Conservation (phyloP, 306 rosid genomes). For the Hylodesmum podocarpum region DNA sequence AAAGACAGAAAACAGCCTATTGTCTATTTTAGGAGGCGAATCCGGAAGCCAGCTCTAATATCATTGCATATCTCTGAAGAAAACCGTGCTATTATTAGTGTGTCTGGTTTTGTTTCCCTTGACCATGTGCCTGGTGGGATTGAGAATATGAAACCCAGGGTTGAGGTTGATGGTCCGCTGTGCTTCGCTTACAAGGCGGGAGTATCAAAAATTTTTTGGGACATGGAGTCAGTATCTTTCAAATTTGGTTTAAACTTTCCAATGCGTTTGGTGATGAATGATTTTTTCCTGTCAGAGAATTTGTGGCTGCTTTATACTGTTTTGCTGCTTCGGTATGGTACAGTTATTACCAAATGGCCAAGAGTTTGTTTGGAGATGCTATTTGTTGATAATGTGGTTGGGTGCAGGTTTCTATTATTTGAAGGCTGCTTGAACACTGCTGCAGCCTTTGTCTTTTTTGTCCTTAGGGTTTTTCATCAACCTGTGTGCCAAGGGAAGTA, state of each 20-base stretch:
- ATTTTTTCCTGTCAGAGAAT: constrained; percentile 43
- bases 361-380: constrained; percentile 84
- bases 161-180: constrained; percentile 46
- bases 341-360: constrained; percentile 67
- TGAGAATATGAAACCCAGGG: constrained; percentile 32
- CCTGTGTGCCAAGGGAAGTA: constrained; percentile 47
- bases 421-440: constrained; percentile 83
- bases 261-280: constrained; percentile 35
- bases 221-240: constrained; percentile 44
- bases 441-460: constrained; percentile 58
- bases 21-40: constrained; percentile 80
- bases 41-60: constrained; percentile 48
- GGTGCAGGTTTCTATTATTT: constrained; percentile 73
- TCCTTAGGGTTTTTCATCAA: constrained; percentile 58
- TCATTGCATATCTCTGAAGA: constrained; percentile 34
- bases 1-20: constrained; percentile 60
- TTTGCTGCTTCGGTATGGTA: constrained; percentile 55
- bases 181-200: constrained; percentile 58
- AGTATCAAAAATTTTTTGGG: constrained; percentile 45
- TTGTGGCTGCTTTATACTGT: constrained; percentile 51
- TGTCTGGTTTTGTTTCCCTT: constrained; percentile 37
- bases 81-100: constrained; percentile 26
- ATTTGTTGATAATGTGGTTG: constrained; percentile 84
- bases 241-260: constrained; percentile 52
- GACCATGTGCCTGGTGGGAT: constrained; percentile 25